Evolutionary conservation across 257 asterid genomes (phyloP), one percentile per base, ranked within the genome.

Genomic region (Petunia axillaris): DNA sequence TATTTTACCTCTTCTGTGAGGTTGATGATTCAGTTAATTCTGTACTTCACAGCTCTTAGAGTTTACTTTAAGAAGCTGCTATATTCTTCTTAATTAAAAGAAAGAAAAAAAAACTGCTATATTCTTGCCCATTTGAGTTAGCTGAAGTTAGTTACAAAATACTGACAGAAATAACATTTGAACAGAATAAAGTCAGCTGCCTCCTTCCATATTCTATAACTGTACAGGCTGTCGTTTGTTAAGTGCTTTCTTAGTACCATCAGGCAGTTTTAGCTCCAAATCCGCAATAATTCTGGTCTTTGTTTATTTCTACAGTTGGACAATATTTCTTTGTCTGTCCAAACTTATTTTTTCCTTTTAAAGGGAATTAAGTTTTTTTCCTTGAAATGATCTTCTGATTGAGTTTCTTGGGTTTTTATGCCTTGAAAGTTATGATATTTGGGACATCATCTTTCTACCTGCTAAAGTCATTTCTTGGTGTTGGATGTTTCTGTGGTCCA

Each of bases 401-500:
- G 35, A 3, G 25, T 14, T 55, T 14, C 15, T 14, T 14, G 59
- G 62, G 62, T 55, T 55, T 13, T 55, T 55, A 55, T 15, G 39
- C 13, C 50, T 64, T 39, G 39, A 39, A 64, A 64, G 35, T 64
- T 39, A 46, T 64, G 73, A 64, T 64, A 15, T 38, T 64, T 39
- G 50, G 73, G 74, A 65, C 40, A 38, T 13, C 10, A 65, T 65
- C 6, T 39, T 65, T 39, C 74, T 65, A 65, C 36, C 74, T 65
- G 25, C 25, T 25, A 25, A 25, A 25, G 25, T 25, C 25, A 25
- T 25, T 25, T 25, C 14, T 40, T 65, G 74, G 74, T 65, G 74
- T 65, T 65, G 6, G 6, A 65, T 64, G 71, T 64, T 64, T 65
- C 74, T 65, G 39, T 65, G 74, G 74, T 65, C 36, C 74, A 39